Base-by-base conservation (phyloP, 148 eudicot genomes). In the Beta vulgaris region DNA sequence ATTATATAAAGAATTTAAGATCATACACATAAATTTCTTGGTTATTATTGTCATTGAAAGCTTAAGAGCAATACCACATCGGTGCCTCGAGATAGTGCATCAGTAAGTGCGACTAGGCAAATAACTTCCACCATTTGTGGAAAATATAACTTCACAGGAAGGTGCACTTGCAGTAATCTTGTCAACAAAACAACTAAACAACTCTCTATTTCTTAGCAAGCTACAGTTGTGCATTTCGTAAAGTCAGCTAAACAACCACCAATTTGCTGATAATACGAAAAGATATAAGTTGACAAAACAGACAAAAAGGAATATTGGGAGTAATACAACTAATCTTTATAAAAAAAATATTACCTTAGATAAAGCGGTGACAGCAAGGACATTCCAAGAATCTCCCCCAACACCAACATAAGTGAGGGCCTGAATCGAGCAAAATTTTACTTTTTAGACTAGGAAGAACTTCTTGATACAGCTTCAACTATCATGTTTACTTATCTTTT, bases 361-460 rank as follows among this genome's bases (percentile, higher is more conserved):
- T 26, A 92, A 76, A 81, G 87, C 87, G 76, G 89, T 78, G 76
- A 92, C 83, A 31, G 89, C 96, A 80, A 90, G 89, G 77, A 81
- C 75, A 79, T 89, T 85, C 94, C 97, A 92, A 58, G 91, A 82
- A 82, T 87, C 92, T 79, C 83, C 96, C 82, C 79, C 77, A 71
- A 77, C 81, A 72, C 89, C 87, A 80, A 79, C 84, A 77, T 87
- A 89, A 32, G 86, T 84, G 79, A 92, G 88, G 49, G 91, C 92
- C 99, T 95, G 91, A 79, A 84, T 71, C 65, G 78, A 84, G 66
- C 73, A 78, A 42, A 39, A 42, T 19, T 73, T 66, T 34, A n/a
- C n/a, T n/a, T n/a, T n/a, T n/a, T n/a, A n/a, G n/a, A n/a, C n/a
- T n/a, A n/a, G n/a, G n/a, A n/a, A n/a, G n/a, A n/a, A n/a, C n/a